Conservation (phyloP, 2,329 filamentous ascomycete species). For the Neoarthrinium moseri region DNA sequence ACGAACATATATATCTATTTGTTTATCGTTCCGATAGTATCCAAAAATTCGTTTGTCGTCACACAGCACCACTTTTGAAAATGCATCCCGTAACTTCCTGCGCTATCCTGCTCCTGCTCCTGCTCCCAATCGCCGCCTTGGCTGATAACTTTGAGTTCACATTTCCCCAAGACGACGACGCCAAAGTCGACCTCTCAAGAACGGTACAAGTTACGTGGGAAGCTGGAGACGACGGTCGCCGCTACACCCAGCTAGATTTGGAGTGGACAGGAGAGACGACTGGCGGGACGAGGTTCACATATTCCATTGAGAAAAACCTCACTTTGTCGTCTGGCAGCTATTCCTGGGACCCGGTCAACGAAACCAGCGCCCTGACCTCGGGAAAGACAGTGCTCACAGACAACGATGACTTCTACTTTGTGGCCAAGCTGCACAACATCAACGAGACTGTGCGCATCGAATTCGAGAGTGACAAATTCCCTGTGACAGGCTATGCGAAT, state of each 20-base stretch:
- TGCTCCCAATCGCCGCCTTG: slow-evolving; percentile 67
- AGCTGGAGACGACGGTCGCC: neutral
- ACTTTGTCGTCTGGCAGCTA: neutral
- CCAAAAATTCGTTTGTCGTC: too few species aligned
- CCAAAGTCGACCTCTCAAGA: neutral
- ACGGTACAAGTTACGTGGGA: neutral
- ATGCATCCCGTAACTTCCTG: neutral
- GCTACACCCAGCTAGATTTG: neutral
- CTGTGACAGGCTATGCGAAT: neutral
- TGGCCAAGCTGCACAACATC: neutral
- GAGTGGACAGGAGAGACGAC: neutral
- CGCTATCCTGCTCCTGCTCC: too few species aligned
- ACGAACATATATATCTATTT: too few species aligned
- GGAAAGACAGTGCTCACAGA: neutral
- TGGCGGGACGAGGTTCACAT: neutral
- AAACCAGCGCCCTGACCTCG: neutral
- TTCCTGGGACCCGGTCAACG: neutral
- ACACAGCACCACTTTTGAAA: too few species aligned
- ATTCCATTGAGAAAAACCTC: neutral
- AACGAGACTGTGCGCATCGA: neutral
- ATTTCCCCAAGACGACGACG: neutral
- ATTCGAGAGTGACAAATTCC: neutral
- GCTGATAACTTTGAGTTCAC: slow-evolving; percentile 16
- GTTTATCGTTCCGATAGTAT: too few species aligned
- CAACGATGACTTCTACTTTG: neutral